Conservation (phyloP, 345 rosid genomes). For the Aquilaria yunnanensis region DNA sequence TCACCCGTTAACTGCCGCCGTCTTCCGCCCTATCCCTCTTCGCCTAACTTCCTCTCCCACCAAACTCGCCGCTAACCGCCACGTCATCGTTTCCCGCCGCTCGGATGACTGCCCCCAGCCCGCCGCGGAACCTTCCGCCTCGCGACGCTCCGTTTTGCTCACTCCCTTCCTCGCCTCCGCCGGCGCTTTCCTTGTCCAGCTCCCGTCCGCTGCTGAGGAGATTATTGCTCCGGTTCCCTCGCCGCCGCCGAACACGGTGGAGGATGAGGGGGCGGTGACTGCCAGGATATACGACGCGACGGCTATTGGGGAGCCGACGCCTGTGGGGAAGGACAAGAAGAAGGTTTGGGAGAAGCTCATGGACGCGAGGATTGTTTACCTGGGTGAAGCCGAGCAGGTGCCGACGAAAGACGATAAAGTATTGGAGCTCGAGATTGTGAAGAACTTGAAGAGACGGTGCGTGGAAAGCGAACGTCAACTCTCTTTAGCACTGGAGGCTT, state of each 20-base stretch:
- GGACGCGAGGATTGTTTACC: slow-evolving; percentile 72
- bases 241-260: slow-evolving; percentile 11
- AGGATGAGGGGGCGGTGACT: slow-evolving; percentile 25
- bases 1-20: background rate
- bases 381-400: slow-evolving; percentile 91
- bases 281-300: slow-evolving; percentile 86
- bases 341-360: slow-evolving; percentile 85
- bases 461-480: slow-evolving; percentile 44
- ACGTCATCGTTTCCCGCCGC: background rate
- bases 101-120: background rate
- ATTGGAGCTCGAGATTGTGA: slow-evolving; percentile 69
- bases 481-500: slow-evolving; percentile 73
- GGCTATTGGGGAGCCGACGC: slow-evolving; percentile 88
- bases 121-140: background rate
- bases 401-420: slow-evolving; percentile 72
- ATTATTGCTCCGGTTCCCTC: background rate
- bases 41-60: slow-evolving; percentile 7
- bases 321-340: slow-evolving; percentile 71
- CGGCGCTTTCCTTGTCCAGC: slow-evolving; percentile 18
- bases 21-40: slow-evolving; percentile 10
- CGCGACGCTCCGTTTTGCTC: slow-evolving; percentile 38
- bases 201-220: slow-evolving; percentile 20
- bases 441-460: slow-evolving; percentile 52
- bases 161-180: slow-evolving; percentile 33
- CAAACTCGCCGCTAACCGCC: background rate